Conservation (phyloP, 345 rosid genomes). For the Sisymbrium irio region DNA sequence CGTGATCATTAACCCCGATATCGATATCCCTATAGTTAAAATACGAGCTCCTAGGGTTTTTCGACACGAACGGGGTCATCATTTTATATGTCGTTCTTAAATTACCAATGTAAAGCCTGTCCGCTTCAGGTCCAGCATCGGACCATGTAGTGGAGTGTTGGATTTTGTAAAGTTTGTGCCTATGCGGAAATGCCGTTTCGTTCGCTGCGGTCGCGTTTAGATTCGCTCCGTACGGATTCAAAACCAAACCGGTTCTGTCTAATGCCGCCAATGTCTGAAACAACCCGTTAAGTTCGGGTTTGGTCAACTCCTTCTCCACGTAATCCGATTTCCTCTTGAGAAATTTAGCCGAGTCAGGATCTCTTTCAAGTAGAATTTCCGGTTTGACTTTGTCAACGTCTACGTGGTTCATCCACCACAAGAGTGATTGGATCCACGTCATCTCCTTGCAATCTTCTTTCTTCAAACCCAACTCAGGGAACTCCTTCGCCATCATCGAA, state of each 20-base stretch:
- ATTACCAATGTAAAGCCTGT: constrained; percentile 21
- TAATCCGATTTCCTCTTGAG: constrained; percentile 58
- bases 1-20: constrained; percentile 40
- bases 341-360: constrained; percentile 16
- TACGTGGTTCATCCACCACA: constrained; percentile 35
- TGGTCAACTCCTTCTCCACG: constrained; percentile 41
- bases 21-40: constrained; percentile 67
- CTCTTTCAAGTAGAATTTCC: constrained; percentile 36
- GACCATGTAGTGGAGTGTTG: constrained; percentile 44
- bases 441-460: constrained; percentile 41
- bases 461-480: constrained; percentile 50
- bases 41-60: constrained; percentile 59
- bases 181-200: constrained; percentile 53
- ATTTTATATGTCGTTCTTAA: constrained; percentile 37
- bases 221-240: constrained; percentile 61
- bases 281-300: constrained; percentile 31
- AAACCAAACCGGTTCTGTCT: constrained; percentile 32
- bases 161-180: constrained; percentile 47
- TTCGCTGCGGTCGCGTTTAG: constrained; percentile 40
- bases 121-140: constrained; percentile 33
- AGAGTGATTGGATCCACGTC: constrained; percentile 50
- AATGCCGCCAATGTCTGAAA: constrained; percentile 29
- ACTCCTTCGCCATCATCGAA: constrained; percentile 21
- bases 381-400: constrained; percentile 16
- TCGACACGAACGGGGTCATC: constrained; percentile 57